These are phyloP conservation scores for Zymoseptoria passerinii DNA, from an alignment of 2,329 filamentous ascomycete genomes.

Conservation along the genomic window DNA sequence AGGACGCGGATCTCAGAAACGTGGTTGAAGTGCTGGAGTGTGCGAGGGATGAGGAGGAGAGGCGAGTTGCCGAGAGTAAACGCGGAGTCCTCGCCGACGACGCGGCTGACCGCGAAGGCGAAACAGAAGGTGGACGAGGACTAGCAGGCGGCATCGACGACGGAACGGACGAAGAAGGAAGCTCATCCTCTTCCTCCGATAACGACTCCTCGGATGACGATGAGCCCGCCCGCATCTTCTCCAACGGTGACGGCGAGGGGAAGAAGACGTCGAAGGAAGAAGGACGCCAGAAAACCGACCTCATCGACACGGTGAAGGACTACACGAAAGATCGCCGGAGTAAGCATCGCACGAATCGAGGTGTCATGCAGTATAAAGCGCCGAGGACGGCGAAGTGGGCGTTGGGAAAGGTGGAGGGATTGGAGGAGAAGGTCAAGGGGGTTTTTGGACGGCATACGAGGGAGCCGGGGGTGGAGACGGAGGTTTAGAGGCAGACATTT, in stretches of 20 bases:
- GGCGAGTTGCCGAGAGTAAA: constrained; percentile 25
- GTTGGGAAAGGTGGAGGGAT: constrained; percentile 49
- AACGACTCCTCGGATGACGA: constrained; percentile 13
- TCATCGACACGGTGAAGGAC: constrained; percentile 47
- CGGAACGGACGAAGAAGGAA: constrained; percentile 9
- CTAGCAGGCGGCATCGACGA: constrained; percentile 4
- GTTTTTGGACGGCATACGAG: constrained; percentile 53
- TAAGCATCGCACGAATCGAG: constrained; percentile 57
- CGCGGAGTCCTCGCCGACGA: constrained; percentile 9
- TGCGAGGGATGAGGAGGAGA: constrained; percentile 48
- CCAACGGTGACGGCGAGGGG: constrained; percentile 1
- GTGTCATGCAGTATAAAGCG: constrained; percentile 65
- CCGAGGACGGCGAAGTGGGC: constrained; percentile 50
- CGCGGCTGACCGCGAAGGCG: constrained; percentile 6
- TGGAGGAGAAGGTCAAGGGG: constrained; percentile 38
- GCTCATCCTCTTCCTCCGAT: constrained; percentile 9
- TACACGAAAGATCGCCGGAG: constrained; percentile 53
- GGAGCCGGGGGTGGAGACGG: constrained; percentile 56
- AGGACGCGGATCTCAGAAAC: constrained; percentile 47
- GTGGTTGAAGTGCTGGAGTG: constrained; percentile 59
- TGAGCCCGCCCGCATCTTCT: not conserved
- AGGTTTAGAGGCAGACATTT: constrained; percentile 42
- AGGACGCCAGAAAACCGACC: constrained; percentile 28
- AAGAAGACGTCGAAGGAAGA: constrained; percentile 28
- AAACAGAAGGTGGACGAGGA: not conserved